Conservation (phyloP, 805 yeast genomes). For the Saccharomycopsis babjevae region DNA sequence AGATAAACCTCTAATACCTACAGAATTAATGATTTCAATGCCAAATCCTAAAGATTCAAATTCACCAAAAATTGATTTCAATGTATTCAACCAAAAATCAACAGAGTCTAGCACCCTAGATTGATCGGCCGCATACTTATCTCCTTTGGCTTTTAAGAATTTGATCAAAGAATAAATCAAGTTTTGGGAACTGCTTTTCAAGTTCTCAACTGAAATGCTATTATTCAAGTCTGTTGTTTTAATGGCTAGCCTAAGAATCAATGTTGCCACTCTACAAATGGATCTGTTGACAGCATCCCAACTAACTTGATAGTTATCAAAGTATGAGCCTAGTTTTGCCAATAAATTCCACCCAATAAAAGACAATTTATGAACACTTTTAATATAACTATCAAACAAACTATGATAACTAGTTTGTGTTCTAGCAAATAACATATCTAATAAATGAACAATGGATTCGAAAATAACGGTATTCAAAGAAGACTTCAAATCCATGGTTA, state of each 20-base stretch:
- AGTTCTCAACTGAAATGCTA: slow-evolving; percentile 19
- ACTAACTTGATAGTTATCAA: slow-evolving; percentile 37
- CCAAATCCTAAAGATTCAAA: slow-evolving; percentile 33
- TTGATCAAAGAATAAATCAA: slow-evolving; percentile 28
- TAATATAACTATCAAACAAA: slow-evolving; percentile 42
- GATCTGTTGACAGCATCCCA: slow-evolving; percentile 61
- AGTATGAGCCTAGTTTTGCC: slow-evolving; percentile 35
- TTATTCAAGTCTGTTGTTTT: slow-evolving; percentile 19
- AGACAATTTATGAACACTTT: slow-evolving; percentile 31
- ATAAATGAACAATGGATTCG: slow-evolving; percentile 47
- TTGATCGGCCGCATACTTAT: slow-evolving; percentile 49
- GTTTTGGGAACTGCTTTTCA: slow-evolving; percentile 23
- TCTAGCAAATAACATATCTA: slow-evolving; percentile 56
- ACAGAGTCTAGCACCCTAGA: slow-evolving; percentile 48
- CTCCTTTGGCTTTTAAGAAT: slow-evolving; percentile 40
- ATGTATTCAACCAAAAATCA: slow-evolving; percentile 41
- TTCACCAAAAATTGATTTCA: slow-evolving; percentile 32
- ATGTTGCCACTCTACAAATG: slow-evolving; percentile 47
- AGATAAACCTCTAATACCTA: slow-evolving; percentile 49
- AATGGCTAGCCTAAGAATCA: slow-evolving; percentile 37
- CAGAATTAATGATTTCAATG: slow-evolving; percentile 38
- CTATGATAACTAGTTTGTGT: slow-evolving; percentile 49
- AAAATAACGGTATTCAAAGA: slow-evolving; percentile 32
- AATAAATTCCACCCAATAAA: slow-evolving; percentile 42
- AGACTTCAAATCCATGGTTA: slow-evolving; percentile 20